Base-by-base conservation (phyloP, 345 rosid genomes). In the Lepidium aucheri region DNA sequence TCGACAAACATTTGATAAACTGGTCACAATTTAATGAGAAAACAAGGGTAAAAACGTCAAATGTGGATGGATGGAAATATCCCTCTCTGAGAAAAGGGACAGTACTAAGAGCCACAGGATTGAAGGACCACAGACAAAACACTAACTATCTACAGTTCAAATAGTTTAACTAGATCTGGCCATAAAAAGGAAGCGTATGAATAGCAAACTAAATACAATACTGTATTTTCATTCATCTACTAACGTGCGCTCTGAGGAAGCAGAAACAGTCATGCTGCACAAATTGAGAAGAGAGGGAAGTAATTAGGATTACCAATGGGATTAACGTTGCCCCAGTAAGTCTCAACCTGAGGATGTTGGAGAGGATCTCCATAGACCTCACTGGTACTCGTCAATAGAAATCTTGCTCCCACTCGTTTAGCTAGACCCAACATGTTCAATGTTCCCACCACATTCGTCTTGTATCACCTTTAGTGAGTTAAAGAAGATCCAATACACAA, bases 281-380 rank as follows among this genome's bases (percentile, higher is more conserved):
- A 1, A 5, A 28, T 28, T 28, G 32, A 5, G 32, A 28, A 28
- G 32, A 28, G 7, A 52, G 38, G 15, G 35, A 51, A n/a, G 38
- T 3, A 28, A 28, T 28, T 28, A 28, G 32, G 32, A 28, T 28
- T 67, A 91, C 98, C 98, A 75, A 94, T 94, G 70, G 99, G 99
- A 76, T 94, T 94, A 74, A 94, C 99, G 85, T 94, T 94, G 77
- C 99, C 99, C 99, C 99, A 94, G 80, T 94, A 94, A 45, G 97
- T 94, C 86, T 94, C 99, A 45, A 86, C 89, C 86, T 94, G 99
- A 8, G 99, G 99, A 55, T 94, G 99, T 63, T 94, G 97, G 15
- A 94, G 87, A 47, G 99, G 99, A 79, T 94, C 99, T 7, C 99
- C 99, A 74, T 94, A 94, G 4, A 94, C 99, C 86, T 94, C 99